Percentiles rank a stretch among this genome's conserved stretches.
These are phyloP conservation scores for Lobosporangium transversale DNA, from an alignment of 192 early-diverging fungal genomes.

Conservation along the genomic window DNA sequence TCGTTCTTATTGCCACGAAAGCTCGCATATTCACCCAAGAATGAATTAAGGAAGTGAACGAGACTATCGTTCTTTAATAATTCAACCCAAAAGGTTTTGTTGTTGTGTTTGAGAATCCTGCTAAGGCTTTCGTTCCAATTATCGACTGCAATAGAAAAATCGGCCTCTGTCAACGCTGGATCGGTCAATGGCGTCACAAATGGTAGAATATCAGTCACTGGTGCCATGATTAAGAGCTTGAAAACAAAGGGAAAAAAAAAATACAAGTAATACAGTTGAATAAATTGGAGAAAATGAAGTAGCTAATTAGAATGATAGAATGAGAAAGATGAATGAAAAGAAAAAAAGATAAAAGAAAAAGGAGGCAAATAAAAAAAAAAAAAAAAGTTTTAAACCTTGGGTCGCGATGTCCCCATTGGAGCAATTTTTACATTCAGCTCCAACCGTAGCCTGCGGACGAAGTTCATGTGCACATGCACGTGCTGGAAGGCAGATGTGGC, in stretches of 20 bases:
- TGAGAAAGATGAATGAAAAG: background rate
- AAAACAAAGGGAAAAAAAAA: background rate
- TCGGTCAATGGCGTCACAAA: constrained; percentile 37
- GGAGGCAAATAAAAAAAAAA: constrained; percentile 1
- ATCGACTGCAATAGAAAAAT: constrained; percentile 49
- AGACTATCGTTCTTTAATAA: constrained; percentile 26
- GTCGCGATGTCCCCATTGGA: no score
- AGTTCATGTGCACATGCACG: no score
- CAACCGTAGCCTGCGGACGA: no score
- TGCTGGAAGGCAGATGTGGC: no score
- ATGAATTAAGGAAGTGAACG: constrained; percentile 40
- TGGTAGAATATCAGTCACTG: constrained; percentile 33
- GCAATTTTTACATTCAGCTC: no score
- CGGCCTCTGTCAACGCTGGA: constrained; percentile 34
- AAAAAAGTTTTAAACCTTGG: no score
- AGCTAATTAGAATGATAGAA: background rate
- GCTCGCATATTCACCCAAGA: constrained; percentile 47
- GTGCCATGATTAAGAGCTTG: constrained; percentile 2
- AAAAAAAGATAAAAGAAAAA: background rate
- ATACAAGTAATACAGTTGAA: background rate
- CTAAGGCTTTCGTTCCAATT: constrained; percentile 51
- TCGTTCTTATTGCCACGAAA: constrained; percentile 35
- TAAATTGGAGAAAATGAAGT: background rate
- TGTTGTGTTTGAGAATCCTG: constrained; percentile 33
- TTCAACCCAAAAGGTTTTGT: constrained; percentile 29